Evolutionary conservation across 2,329 filamentous ascomycete genomes (phyloP).

Genomic region (Salinomyces thailandicus): DNA sequence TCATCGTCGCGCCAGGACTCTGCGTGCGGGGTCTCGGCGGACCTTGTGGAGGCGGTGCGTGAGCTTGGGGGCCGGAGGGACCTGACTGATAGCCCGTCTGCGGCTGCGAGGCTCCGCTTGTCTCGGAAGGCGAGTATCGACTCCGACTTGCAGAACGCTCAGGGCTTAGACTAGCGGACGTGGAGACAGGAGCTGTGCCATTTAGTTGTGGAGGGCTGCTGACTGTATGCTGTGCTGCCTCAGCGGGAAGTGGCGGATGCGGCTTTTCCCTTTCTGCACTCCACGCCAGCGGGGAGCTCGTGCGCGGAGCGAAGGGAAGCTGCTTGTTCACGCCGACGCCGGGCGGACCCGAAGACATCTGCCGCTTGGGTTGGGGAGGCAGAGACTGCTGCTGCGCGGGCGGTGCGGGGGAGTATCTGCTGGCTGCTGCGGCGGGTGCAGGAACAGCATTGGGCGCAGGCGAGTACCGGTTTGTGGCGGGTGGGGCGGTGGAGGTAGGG

Average conservation of each 20-base stretch:
- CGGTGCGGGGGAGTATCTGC: slow-evolving; percentile 50
- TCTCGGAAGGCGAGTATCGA: slow-evolving; percentile 5
- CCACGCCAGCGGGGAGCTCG: slow-evolving; percentile 52
- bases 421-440: slow-evolving; percentile 28
- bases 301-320: slow-evolving; percentile 48
- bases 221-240: slow-evolving; percentile 9
- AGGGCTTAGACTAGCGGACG: not conserved
- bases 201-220: slow-evolving; percentile 31
- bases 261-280: slow-evolving; percentile 30
- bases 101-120: slow-evolving; percentile 10
- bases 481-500: slow-evolving; percentile 18
- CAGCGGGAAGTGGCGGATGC: slow-evolving; percentile 18
- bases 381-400: slow-evolving; percentile 28
- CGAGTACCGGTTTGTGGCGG: slow-evolving; percentile 22
- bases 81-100: not conserved
- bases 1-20: slow-evolving; percentile 46
- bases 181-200: slow-evolving; percentile 3
- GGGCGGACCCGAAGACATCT: slow-evolving; percentile 23
- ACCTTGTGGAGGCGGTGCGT: not conserved
- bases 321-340: slow-evolving; percentile 22
- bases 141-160: not conserved
- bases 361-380: slow-evolving; percentile 21
- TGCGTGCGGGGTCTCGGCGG: slow-evolving; percentile 46
- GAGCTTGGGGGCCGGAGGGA: not conserved
- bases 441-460: slow-evolving; percentile 22